A percentile compares a stretch with the other conserved stretches of the same genome.
These are phyloP conservation scores for Prunus campanulata DNA, from an alignment of 306 rosid genomes.

Conservation along the genomic window DNA sequence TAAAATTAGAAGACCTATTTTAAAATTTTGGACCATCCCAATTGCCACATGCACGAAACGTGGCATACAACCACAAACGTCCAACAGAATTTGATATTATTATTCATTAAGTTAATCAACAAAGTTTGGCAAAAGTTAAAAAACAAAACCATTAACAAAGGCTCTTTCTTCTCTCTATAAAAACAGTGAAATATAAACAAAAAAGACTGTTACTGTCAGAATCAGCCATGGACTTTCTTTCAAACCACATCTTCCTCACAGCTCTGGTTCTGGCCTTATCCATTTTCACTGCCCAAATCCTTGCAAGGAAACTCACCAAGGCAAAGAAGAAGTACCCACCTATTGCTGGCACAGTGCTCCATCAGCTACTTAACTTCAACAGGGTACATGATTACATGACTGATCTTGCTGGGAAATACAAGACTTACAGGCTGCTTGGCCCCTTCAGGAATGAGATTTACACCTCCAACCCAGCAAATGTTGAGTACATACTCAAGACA, in stretches of 20 bases:
- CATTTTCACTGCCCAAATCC: conserved; percentile 21
- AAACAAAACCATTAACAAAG: too few relatives aligned
- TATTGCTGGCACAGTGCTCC: conserved; percentile 61
- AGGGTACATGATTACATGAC: conserved; percentile 79
- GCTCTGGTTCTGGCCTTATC: conserved; percentile 31
- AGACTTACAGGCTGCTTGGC: conserved; percentile 63
- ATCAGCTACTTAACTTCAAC: conserved; percentile 67
- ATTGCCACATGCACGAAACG: too few relatives aligned
- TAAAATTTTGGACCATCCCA: too few relatives aligned
- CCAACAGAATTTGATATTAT: too few relatives aligned
- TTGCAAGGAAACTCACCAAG: conserved; percentile 23
- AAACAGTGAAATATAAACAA: too few relatives aligned
- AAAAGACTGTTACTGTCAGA: neutral
- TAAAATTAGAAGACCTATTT: too few relatives aligned
- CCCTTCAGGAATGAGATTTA: conserved; percentile 63
- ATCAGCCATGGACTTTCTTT: conserved; percentile 37
- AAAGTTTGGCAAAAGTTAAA: too few relatives aligned
- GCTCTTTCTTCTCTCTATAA: too few relatives aligned
- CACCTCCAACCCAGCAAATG: conserved; percentile 67
- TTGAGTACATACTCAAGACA: conserved; percentile 82
- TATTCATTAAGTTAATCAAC: too few relatives aligned
- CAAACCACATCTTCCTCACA: conserved; percentile 30
- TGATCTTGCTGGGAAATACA: conserved; percentile 61
- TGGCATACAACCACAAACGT: too few relatives aligned
- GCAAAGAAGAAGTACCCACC: conserved; percentile 57